Percentiles rank a stretch among this genome's conserved stretches.
phyloP scores from a whole-genome alignment of 371 early-diverging fungal species.

The Lichtheimia corymbifera region DNA sequence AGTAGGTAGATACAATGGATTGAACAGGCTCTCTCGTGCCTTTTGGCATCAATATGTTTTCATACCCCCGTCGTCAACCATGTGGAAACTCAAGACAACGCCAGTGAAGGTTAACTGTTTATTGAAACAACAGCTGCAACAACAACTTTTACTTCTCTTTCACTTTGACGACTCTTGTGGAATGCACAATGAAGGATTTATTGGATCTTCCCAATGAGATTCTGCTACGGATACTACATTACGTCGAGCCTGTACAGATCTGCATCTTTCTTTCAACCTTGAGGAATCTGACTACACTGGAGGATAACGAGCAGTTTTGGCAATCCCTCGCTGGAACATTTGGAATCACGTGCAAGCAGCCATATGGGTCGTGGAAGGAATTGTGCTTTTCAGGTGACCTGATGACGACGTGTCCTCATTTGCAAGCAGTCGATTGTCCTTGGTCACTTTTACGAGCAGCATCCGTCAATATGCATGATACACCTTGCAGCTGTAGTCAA shows the following conservation, averaged over 20 bases:
- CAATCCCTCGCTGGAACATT: not conserved
- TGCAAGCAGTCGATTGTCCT: not conserved
- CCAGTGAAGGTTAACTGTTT: too few relatives aligned
- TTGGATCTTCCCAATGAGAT: not conserved
- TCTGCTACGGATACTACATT: not conserved
- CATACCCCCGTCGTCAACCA: too few relatives aligned
- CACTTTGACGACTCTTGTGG: too few relatives aligned
- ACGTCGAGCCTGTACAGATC: not conserved
- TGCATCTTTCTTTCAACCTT: not conserved
- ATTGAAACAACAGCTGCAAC: too few relatives aligned
- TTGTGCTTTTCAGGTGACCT: not conserved
- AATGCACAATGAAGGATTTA: not conserved
- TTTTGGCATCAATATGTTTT: too few relatives aligned
- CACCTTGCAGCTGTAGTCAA: too few relatives aligned
- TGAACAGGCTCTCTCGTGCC: too few relatives aligned
- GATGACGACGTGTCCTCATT: not conserved
- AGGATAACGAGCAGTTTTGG: not conserved
- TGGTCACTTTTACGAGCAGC: too few relatives aligned
- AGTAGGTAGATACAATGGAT: too few relatives aligned
- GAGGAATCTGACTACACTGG: not conserved
- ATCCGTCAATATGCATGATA: too few relatives aligned
- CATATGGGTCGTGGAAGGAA: not conserved
- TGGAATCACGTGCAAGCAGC: not conserved
- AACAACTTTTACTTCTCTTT: too few relatives aligned
- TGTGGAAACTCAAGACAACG: too few relatives aligned